Evolutionary conservation across 129 eudicot genomes (phyloP).

Genomic region (Lactuca saligna): DNA sequence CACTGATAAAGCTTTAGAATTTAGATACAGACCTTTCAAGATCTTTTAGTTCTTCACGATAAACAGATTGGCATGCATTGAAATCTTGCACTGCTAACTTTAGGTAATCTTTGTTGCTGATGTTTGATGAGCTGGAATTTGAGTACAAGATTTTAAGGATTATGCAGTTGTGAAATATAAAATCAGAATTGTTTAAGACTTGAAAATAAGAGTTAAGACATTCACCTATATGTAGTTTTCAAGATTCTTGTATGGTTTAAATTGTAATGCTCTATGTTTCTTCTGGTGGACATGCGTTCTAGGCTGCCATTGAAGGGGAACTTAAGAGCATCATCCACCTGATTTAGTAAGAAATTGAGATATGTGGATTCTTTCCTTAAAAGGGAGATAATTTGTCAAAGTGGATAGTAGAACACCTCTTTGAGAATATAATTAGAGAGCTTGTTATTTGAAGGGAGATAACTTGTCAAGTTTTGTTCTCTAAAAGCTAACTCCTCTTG

Average conservation of each 20-base stretch:
- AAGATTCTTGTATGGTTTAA: conserved; percentile 46
- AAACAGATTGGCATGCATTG: conserved; percentile 63
- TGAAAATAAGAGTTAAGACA: neutral
- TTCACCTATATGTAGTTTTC: conserved; percentile 69
- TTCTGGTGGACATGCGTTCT: conserved; percentile 64
- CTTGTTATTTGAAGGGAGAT: conserved; percentile 12
- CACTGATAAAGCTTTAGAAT: neutral
- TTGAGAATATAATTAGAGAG: conserved; percentile 20
- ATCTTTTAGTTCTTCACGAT: conserved; percentile 55
- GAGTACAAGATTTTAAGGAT: conserved; percentile 11
- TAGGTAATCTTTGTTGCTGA: conserved; percentile 57
- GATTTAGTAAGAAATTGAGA: conserved; percentile 18
- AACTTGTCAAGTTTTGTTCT: conserved; percentile 25
- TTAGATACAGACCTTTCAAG: conserved; percentile 59
- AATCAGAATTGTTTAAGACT: neutral
- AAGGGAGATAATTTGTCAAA: no score
- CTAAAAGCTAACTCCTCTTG: conserved; percentile 38
- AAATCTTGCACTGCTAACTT: conserved; percentile 68
- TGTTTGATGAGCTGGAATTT: conserved; percentile 50
- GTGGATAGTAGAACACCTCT: conserved; percentile 43
- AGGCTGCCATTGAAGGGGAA: conserved; percentile 53
- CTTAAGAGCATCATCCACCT: conserved; percentile 61
- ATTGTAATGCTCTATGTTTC: conserved; percentile 55
- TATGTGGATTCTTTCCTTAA: neutral
- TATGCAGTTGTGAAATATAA: neutral